Evolutionary conservation across 257 asterid species (phyloP).

Genomic region (Solanum arcanum): DNA sequence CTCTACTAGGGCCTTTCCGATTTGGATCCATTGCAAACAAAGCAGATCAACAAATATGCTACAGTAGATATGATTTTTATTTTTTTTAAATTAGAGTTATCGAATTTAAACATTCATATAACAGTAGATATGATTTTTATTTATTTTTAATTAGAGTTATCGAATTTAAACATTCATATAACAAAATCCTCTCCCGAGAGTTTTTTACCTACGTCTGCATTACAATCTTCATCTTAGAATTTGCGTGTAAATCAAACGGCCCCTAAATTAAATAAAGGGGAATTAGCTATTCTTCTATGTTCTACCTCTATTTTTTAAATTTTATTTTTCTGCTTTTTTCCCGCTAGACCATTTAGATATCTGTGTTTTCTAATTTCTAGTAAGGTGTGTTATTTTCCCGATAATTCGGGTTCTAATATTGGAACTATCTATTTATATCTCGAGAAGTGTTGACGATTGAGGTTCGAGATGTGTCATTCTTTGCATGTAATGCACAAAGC

Average conservation of each 20-base stretch:
- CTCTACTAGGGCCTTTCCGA: not conserved
- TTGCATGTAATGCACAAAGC: not conserved
- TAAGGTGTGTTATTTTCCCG: slow-evolving; percentile 28
- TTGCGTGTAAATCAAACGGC: not conserved
- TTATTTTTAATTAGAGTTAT: too few species aligned
- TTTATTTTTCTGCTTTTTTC: not conserved
- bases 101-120: too few species aligned
- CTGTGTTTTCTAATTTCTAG: slow-evolving; percentile 20
- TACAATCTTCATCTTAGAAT: not conserved
- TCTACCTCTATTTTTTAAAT: not conserved
- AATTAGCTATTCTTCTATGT: not conserved
- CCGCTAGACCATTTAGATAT: not conserved
- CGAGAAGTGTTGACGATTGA: not conserved
- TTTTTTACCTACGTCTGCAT: not conserved
- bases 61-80: fast-evolving
- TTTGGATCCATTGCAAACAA: not conserved
- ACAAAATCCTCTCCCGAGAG: not conserved
- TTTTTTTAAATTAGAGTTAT: too few species aligned
- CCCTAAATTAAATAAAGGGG: not conserved
- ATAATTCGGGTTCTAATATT: slow-evolving; percentile 6
- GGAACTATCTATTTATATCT: not conserved
- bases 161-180: fast-evolving
- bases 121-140: fast-evolving
- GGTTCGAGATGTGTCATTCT: not conserved
- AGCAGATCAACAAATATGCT: not conserved